Evolutionary conservation across 2,329 filamentous ascomycete species (phyloP).

Genomic region (Byssochlamys sp.): DNA sequence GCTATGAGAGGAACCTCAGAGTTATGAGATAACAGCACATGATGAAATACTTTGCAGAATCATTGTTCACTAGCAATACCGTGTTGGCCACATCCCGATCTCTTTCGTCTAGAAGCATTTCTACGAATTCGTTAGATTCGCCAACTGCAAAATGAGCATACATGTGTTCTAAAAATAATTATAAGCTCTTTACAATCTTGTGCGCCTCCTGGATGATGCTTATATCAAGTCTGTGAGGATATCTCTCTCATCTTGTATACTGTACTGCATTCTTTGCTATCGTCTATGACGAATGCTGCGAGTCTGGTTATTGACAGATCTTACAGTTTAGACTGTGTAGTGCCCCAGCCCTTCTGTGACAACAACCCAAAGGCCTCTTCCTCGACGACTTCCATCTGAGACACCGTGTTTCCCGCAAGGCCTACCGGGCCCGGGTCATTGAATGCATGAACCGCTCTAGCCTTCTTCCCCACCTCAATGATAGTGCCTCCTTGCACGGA

Average conservation of each 20-base stretch:
- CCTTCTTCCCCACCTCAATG: conserved; percentile 48
- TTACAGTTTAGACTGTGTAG: conserved; percentile 16
- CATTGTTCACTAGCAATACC: background rate
- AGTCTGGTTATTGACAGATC: background rate
- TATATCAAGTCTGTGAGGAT: background rate
- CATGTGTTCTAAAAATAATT: background rate
- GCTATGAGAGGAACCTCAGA: background rate
- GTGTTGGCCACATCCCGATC: background rate
- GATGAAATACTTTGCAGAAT: background rate
- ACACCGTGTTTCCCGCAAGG: conserved; percentile 38
- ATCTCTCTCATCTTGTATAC: background rate
- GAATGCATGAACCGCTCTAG: conserved; percentile 41
- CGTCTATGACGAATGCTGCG: background rate
- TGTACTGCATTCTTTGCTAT: background rate
- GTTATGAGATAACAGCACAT: conserved; percentile 1
- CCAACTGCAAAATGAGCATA: background rate
- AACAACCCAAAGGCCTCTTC: conserved; percentile 45
- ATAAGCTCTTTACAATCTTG: background rate
- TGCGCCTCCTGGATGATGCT: background rate
- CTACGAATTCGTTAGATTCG: background rate
- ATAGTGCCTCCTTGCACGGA: conserved; percentile 42
- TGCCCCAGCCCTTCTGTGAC: conserved; percentile 42
- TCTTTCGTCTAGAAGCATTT: background rate
- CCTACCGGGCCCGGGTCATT: conserved; percentile 47
- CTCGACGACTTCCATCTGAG: conserved; percentile 31